Base-by-base conservation (phyloP, 148 eudicot genomes). In the Rhododendron ferrugineum region DNA sequence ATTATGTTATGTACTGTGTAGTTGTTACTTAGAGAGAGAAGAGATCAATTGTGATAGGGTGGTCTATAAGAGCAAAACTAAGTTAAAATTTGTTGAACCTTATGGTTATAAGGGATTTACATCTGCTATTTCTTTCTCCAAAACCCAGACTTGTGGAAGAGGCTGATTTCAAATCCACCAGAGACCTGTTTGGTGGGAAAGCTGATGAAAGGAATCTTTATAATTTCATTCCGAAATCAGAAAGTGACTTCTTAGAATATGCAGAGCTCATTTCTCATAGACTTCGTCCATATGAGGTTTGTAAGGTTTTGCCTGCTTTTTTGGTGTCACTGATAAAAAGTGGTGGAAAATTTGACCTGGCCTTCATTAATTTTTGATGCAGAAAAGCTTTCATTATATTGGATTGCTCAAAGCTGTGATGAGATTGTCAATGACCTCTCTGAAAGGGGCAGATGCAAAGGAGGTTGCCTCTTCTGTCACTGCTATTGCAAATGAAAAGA, bases 311-410 rank as follows among this genome's bases (percentile, higher is more conserved):
- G 34, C 47, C 30, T 64, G 4, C 42, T 84, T 75, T 15, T 26
- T 4, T 5, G 64, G 6, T 3, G 11, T 49, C 22, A 2, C n/a
- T 76, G 54, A 30, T 49, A 49, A 47, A 10, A 66, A 28, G 52
- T 46, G 42, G 76, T 50, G 32, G 68, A n/a, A 77, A 72, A 47
- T 62, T 64, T 83, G 75, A 66, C 42, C n/a, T 28, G 49, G 2
- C 16, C 40, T 34, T 50, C 22, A 23, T 79, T 44, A 22, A 52
- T 9, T 73, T 30, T 86, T 49, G n/a, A 36, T 91, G 86, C 96
- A 96, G 99, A 96, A 96, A 95, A 96, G 99, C 84, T 96, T 83
- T 85, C 98, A 96, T 87, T 96, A 95, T 85, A 88, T 96, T 77
- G 98, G 95, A 79, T 87, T 96, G 83, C 91, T 96, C 77, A 96